phyloP scores from a whole-genome alignment of 441 rosid genomes.

The Pelargonium exstipulatum region DNA sequence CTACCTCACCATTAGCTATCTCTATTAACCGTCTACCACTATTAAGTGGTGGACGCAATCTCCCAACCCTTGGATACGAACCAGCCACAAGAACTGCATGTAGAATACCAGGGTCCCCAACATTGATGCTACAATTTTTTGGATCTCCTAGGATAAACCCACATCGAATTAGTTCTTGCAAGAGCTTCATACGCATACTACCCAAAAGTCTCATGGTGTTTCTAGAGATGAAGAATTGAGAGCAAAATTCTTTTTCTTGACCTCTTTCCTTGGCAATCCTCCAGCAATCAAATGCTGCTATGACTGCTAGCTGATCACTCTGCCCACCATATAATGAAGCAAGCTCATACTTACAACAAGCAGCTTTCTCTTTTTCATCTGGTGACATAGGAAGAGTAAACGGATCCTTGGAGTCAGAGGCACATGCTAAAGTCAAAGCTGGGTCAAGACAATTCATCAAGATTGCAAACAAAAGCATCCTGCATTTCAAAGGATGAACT shows the following conservation, averaged over 20 bases:
- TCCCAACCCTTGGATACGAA: conserved; percentile 82
- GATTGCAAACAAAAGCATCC: conserved; percentile 88
- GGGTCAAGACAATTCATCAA: conserved; percentile 95
- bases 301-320: conserved; percentile 85
- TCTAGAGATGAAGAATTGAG: conserved; percentile 65
- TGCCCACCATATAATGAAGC: conserved; percentile 77
- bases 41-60: conserved; percentile 45
- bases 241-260: conserved; percentile 54
- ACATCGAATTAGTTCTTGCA: conserved; percentile 51
- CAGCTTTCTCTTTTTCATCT: conserved; percentile 64
- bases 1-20: conserved; percentile 72
- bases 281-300: conserved; percentile 93
- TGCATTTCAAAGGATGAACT: conserved; percentile 87
- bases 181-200: conserved; percentile 85
- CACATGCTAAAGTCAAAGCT: conserved; percentile 91
- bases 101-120: conserved; percentile 64
- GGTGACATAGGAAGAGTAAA: conserved; percentile 76
- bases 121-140: conserved; percentile 59
- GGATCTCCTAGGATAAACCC: conserved; percentile 57
- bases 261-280: conserved; percentile 60
- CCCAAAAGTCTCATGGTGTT: conserved; percentile 69
- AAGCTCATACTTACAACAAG: conserved; percentile 63
- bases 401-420: conserved; percentile 82
- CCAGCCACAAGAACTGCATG: conserved; percentile 85
- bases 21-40: conserved; percentile 45